Percentiles rank a stretch among this genome's conserved stretches.
Evolutionary conservation across 768 basidiomycete species (phyloP).

Genomic region (Pleurotus giganteus): DNA sequence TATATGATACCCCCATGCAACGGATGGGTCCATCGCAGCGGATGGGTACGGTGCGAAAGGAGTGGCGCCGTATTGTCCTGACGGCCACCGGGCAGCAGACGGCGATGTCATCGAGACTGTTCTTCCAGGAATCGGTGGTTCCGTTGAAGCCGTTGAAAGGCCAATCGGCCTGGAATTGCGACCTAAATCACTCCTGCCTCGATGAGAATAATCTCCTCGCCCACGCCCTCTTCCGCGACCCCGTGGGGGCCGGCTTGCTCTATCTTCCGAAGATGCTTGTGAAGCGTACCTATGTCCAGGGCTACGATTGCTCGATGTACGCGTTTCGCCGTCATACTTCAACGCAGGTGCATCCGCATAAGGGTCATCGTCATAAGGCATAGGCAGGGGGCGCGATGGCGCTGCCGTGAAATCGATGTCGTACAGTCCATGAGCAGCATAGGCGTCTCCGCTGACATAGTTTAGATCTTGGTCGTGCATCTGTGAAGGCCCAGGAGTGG

Average conservation of each 20-base stretch:
- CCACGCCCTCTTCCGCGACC: constrained; percentile 34
- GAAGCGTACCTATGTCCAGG: not conserved
- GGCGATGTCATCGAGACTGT: constrained; percentile 16
- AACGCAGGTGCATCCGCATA: constrained; percentile 46
- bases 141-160: constrained; percentile 44
- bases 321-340: not conserved
- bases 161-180: constrained; percentile 40
- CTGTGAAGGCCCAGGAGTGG: constrained; percentile 53
- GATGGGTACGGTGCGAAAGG: constrained; percentile 16
- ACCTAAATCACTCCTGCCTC: constrained; percentile 27
- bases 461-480: constrained; percentile 54
- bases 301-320: not conserved
- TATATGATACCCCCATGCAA: constrained; percentile 16
- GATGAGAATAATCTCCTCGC: constrained; percentile 23
- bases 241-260: constrained; percentile 16
- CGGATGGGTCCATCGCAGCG: constrained; percentile 13
- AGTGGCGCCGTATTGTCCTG: constrained; percentile 16
- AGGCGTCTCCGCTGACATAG: constrained; percentile 55
- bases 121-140: constrained; percentile 37
- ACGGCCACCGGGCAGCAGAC: constrained; percentile 15
- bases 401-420: constrained; percentile 59
- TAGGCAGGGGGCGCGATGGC: constrained; percentile 61
- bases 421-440: constrained; percentile 66
- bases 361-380: constrained; percentile 74
- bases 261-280: not conserved